Evolutionary conservation across 768 basidiomycete species (phyloP), one percentile per base, ranked within the genome.

Genomic region (Ramaria sp.): DNA sequence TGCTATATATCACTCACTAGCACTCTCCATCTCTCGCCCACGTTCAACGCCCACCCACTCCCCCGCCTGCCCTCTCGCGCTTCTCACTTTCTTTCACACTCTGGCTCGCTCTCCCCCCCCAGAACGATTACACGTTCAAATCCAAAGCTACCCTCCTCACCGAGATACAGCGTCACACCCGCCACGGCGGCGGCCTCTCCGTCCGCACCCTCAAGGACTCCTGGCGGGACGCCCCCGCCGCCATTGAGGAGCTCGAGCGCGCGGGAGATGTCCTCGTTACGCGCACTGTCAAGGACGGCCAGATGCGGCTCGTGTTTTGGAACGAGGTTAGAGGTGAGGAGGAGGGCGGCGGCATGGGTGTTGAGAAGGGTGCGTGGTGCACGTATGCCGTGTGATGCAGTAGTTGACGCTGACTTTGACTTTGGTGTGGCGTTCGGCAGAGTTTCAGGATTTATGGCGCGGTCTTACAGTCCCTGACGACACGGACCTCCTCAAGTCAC

Each of bases 241-340:
- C 87, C 0, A 84, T 94, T 42, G 89, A 92, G 65, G 89, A 93
- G 68, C 75, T 94, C n/a, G 90, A 91, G 67, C 80, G 86, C 65
- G 86, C 89, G 63, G 91, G 90, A 0, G 87, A 91, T 56, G 88
- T 92, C 1, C 76, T 92, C 41, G 87, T 91, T n/a, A 93, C 88
- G 17, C 78, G 91, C 46, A 88, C 88, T 0, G 71, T 79, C 49
- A 93, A 91, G 66, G 90, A 93, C 63, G 86, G 86, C 0, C 84
- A 88, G 62, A 71, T 88, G 65, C 78, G 84, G 53, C 86, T 88
- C 81, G 90, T 91, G 1, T 91, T 91, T 63, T 92, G 86, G 84
- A 93, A 93, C 61, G 90, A 93, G 68, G 79, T 91, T 59, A 87
- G 88, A 64, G 82, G 85, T 1, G 81, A 75, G 27, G 84, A 87